Evolutionary conservation across 2,329 filamentous ascomycete genomes (phyloP).

Genomic region (Elsinoe fawcettii): DNA sequence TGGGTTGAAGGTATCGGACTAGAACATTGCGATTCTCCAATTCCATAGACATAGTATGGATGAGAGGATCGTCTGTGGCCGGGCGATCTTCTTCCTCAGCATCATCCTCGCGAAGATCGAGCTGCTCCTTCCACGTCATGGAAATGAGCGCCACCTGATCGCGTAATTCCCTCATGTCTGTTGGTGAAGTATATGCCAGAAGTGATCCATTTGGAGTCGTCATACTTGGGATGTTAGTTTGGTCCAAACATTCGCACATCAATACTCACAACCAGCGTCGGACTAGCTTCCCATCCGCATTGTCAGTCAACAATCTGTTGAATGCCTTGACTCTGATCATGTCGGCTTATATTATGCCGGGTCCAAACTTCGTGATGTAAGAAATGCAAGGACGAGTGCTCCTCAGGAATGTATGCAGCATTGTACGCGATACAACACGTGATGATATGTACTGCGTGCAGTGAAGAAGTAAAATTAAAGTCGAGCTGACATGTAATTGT

Average conservation of each 20-base stretch:
- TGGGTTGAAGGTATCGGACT: conserved; percentile 39
- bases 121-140: conserved; percentile 43
- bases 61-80: conserved; percentile 4
- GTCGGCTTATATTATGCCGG: conserved; percentile 9
- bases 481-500: not conserved
- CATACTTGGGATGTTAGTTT: conserved; percentile 27
- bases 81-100: conserved; percentile 18
- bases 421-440: not conserved
- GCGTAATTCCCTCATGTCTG: conserved; percentile 42
- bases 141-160: conserved; percentile 43
- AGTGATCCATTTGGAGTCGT: conserved; percentile 47
- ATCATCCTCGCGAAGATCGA: conserved; percentile 19
- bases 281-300: conserved; percentile 37
- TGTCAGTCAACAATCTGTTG: conserved; percentile 36
- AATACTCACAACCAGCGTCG: conserved; percentile 35
- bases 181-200: conserved; percentile 42
- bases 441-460: no score
- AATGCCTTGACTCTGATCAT: conserved; percentile 40
- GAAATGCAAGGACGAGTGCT: not conserved
- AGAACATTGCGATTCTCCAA: conserved; percentile 40
- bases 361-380: not conserved
- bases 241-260: not conserved
- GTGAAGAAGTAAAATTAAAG: no score
- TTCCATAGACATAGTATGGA: conserved; percentile 42
- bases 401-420: not conserved